phyloP scores from a whole-genome alignment of 306 rosid genomes.

The Gynostemma pentaphyllum region DNA sequence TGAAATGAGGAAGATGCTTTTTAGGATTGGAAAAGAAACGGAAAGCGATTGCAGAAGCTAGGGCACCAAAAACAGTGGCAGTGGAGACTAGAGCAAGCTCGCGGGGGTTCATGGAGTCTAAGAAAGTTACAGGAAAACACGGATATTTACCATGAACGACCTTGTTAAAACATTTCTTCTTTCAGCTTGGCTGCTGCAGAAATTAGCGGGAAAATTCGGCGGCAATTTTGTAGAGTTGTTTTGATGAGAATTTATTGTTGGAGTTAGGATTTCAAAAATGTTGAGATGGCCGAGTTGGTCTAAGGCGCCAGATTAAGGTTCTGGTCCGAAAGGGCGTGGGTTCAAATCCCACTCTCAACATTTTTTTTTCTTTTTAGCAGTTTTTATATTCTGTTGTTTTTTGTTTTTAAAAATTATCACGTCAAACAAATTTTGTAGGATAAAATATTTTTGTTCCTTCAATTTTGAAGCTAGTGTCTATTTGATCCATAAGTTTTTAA shows the following conservation, averaged over 20 bases:
- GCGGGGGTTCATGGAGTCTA: conserved; percentile 54
- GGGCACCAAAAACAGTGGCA: conserved; percentile 52
- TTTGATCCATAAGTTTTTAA: too few species aligned
- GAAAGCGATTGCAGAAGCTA: conserved; percentile 48
- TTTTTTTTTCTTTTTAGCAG: not conserved
- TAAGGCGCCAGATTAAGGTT: too few species aligned
- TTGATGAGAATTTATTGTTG: too few species aligned
- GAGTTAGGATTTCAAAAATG: not conserved
- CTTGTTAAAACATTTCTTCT: not conserved
- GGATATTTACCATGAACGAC: not conserved
- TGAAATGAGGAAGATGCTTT: conserved; percentile 5
- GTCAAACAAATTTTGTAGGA: too few species aligned
- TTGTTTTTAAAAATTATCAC: too few species aligned
- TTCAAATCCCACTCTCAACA: conserved; percentile 9
- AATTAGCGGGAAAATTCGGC: conserved; percentile 23
- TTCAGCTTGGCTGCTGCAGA: not conserved
- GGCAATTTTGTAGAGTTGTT: not conserved
- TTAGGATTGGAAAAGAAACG: conserved; percentile 43
- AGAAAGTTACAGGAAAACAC: not conserved
- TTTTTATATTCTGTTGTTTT: not conserved
- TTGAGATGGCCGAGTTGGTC: conserved; percentile 11
- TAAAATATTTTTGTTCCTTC: too few species aligned
- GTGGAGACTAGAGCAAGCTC: conserved; percentile 43
- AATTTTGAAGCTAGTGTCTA: too few species aligned
- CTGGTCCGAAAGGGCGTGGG: conserved; percentile 9